Conservation (phyloP, 208 protist species). For the Leishmania martiniquensis region DNA sequence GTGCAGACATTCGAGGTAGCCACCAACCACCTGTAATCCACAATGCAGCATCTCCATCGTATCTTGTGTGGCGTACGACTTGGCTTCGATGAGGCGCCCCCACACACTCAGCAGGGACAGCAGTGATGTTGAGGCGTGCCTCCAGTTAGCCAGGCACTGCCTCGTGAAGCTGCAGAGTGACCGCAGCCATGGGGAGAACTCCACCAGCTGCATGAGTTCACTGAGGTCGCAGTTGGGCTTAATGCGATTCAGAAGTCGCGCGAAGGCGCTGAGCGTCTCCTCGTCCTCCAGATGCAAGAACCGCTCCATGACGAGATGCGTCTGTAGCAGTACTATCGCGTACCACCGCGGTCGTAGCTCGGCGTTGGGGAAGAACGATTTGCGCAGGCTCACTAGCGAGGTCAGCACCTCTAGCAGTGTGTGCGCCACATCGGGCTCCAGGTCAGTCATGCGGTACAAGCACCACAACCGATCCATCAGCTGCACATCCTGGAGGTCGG, state of each 20-base stretch:
- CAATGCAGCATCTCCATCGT: conserved; percentile 17
- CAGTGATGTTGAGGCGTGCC: conserved; percentile 25
- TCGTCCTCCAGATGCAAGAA: conserved; percentile 43
- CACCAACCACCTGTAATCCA: conserved; percentile 15
- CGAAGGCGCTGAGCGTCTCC: conserved; percentile 37
- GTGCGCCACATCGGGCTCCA: conserved; percentile 22
- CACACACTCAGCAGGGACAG: conserved; percentile 42
- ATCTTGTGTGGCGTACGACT: conserved; percentile 26
- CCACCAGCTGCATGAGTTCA: conserved; percentile 42
- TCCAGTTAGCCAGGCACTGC: conserved; percentile 33
- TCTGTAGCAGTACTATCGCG: conserved; percentile 46
- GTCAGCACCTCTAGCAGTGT: conserved; percentile 27
- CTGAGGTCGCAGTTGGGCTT: conserved; percentile 64
- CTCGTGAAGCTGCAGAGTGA: conserved; percentile 34
- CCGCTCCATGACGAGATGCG: conserved; percentile 53
- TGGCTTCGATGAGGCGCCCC: conserved; percentile 37
- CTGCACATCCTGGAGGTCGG: conserved; percentile 21
- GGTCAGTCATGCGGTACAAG: conserved; percentile 26
- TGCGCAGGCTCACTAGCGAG: conserved; percentile 22
- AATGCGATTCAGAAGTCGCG: conserved; percentile 52
- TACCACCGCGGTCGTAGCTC: conserved; percentile 40
- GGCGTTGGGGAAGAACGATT: conserved; percentile 25
- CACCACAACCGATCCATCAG: conserved; percentile 26
- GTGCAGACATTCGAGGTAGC: conserved; percentile 32
- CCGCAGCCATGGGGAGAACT: conserved; percentile 38